Evolutionary conservation across 2,329 filamentous ascomycete species (phyloP), one percentile per base, ranked within the genome.

Genomic region (Tolypocladium paradoxum): DNA sequence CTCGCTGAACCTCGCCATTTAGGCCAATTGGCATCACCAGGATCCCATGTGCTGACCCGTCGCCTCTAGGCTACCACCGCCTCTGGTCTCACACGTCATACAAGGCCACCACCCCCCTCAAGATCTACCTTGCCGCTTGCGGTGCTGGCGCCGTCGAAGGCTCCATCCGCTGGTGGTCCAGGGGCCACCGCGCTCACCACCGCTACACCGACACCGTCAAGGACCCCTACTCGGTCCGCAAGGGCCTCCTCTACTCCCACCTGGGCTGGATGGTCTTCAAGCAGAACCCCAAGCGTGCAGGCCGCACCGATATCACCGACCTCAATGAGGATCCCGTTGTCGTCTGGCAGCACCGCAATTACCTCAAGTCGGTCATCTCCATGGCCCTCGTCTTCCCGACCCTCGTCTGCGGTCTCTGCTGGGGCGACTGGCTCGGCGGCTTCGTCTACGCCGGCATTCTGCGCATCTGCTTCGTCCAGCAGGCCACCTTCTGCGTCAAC

Each of bases 401-500:
- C 56, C 61, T 90, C 36, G 82, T 93, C 57, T 83, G 85, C 64
- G 88, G 89, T 60, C 74, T 93, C 35, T 78, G 83, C 66, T 95
- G 88, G 88, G 81, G 82, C 69, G 89, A 95, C 71, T 92, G 82
- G 82, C 67, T 78, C 54, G 90, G 90, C 62, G 90, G 90, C 48
- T 88, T 90, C 69, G 78, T 95, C 68, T 95, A 95, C 65, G 88
- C 78, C 56, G 89, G 88, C 64, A 90, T 95, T 62, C 82, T 95
- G 59, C 84, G 89, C 61, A 86, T 92, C 73, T 91, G 90, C 79
- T 87, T 92, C 72, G 87, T 95, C 59, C 89, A 93, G 76, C 89
- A 95, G 74, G 88, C 89, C 55, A 93, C 90, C 59, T 95, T 95
- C 80, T 95, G 89, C 64, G 88, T 95, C 77, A 95, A 95, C 79